Evolutionary conservation across 2,329 filamentous ascomycete genomes (phyloP).

Genomic region (Stachybotrys echinatus): DNA sequence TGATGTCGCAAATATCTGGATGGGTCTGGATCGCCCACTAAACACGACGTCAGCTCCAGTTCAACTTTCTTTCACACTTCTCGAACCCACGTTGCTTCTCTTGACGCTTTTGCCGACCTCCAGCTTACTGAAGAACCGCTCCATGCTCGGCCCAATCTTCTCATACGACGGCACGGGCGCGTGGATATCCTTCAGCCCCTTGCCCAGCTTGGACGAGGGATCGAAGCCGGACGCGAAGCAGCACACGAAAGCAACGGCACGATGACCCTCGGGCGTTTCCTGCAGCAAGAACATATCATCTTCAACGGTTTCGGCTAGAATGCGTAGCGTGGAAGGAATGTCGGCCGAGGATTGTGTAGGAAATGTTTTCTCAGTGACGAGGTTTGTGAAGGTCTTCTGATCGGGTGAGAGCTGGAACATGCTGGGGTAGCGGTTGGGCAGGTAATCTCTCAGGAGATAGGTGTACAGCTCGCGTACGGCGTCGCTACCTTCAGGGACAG

Average conservation of each 20-base stretch:
- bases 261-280: conserved; percentile 34
- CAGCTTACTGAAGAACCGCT: conserved; percentile 44
- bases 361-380: conserved; percentile 25
- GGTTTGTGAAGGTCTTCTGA: conserved; percentile 30
- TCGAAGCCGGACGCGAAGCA: conserved; percentile 50
- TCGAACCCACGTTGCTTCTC: conserved; percentile 16
- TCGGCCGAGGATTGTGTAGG: conserved; percentile 22
- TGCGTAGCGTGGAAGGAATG: conserved; percentile 26
- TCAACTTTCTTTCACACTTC: neutral
- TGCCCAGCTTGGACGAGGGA: conserved; percentile 43
- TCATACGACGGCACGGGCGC: conserved; percentile 47
- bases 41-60: neutral
- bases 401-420: conserved; percentile 36
- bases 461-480: conserved; percentile 44
- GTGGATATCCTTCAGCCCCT: conserved; percentile 43
- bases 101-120: conserved; percentile 43
- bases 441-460: conserved; percentile 39
- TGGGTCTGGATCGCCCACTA: conserved; percentile 47
- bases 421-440: conserved; percentile 42
- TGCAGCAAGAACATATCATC: conserved; percentile 49
- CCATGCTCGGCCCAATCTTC: conserved; percentile 50
- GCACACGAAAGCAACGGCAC: conserved; percentile 42
- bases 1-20: conserved; percentile 31
- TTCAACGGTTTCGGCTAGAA: conserved; percentile 45
- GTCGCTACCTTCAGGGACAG: conserved; percentile 28